These are phyloP conservation scores for Salix viminalis DNA, from an alignment of 345 rosid genomes.

Conservation along the genomic window DNA sequence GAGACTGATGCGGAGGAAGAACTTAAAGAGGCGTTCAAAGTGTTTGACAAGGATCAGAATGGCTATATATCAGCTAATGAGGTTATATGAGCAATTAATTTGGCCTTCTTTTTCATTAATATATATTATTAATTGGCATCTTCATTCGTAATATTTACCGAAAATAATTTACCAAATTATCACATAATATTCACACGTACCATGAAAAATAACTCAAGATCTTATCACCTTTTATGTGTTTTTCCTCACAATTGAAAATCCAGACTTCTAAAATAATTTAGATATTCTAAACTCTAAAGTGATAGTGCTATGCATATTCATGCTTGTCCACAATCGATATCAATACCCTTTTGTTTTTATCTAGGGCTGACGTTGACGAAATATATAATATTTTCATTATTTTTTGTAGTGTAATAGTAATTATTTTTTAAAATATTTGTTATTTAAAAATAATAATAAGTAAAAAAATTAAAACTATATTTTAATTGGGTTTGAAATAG, in stretches of 20 bases:
- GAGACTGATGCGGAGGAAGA: slow-evolving; percentile 75
- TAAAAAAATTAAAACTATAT: too few species aligned
- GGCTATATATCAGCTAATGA: slow-evolving; percentile 78
- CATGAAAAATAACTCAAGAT: neutral
- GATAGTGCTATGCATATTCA: neutral
- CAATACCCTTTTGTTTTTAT: neutral
- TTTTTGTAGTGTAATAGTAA: too few species aligned
- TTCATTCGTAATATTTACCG: neutral
- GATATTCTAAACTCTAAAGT: neutral
- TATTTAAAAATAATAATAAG: too few species aligned
- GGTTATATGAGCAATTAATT: slow-evolving; percentile 29
- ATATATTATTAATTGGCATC: neutral
- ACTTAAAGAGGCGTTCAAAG: slow-evolving; percentile 79
- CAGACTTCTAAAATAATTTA: neutral
- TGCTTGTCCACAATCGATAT: neutral
- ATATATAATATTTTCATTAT: too few species aligned
- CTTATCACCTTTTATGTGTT: neutral
- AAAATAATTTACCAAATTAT: neutral
- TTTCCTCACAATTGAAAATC: neutral
- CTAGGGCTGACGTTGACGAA: slow-evolving; percentile 2
- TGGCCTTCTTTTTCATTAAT: neutral
- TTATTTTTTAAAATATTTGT: too few species aligned
- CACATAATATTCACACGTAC: neutral
- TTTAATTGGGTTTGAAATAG: too few species aligned
- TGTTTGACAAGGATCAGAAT: slow-evolving; percentile 82